These are phyloP conservation scores for Paramecium caudatum DNA, from an alignment of 73 alveolate species.

Conservation along the genomic window DNA sequence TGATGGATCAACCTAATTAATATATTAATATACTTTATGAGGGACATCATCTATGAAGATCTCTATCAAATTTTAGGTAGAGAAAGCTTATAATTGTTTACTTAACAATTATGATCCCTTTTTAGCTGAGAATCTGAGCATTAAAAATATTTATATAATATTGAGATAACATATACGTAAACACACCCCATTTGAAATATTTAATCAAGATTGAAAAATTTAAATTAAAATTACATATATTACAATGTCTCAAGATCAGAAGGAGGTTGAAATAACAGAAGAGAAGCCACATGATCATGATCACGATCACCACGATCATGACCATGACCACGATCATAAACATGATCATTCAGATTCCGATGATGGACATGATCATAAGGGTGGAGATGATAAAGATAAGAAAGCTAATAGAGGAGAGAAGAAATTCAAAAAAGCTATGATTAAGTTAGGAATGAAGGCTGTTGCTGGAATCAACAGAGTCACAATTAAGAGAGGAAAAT, in stretches of 20 bases:
- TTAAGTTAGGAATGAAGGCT: constrained; percentile 94
- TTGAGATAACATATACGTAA: too few species aligned
- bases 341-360: constrained; percentile 72
- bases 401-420: constrained; percentile 96
- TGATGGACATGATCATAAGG: constrained; percentile 77
- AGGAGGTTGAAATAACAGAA: constrained; percentile 50
- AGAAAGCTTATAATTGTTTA: constrained; percentile 50
- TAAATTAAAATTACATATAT: constrained; percentile 1
- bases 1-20: constrained; percentile 78
- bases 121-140: constrained; percentile 40
- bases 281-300: constrained; percentile 49
- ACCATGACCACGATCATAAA: constrained; percentile 69
- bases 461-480: constrained; percentile 97
- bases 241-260: constrained; percentile 40
- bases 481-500: constrained; percentile 96
- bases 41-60: constrained; percentile 66
- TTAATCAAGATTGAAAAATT: constrained; percentile 39
- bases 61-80: constrained; percentile 47
- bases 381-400: constrained; percentile 83
- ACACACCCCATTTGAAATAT: constrained; percentile 21
- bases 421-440: constrained; percentile 97
- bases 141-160: not conserved
- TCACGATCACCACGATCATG: constrained; percentile 71
- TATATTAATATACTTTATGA: not conserved
- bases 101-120: constrained; percentile 45